phyloP scores from a whole-genome alignment of 1,139 yeast species.

The Lodderomyces parapsilosis region DNA sequence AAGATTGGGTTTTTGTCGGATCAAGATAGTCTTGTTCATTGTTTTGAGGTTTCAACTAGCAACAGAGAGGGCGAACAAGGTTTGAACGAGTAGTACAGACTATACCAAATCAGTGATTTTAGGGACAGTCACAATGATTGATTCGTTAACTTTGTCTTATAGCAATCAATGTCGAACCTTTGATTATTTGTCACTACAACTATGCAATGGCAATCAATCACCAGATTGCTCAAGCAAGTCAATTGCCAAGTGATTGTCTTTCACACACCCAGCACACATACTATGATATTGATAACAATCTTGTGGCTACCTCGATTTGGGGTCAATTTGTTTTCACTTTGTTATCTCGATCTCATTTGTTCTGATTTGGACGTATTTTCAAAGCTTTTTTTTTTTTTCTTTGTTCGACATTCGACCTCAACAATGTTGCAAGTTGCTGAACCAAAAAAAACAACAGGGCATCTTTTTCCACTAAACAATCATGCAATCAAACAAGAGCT shows the following conservation, averaged over 20 bases:
- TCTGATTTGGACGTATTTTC: not conserved
- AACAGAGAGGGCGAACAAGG: not conserved
- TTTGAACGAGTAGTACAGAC: not conserved
- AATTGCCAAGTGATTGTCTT: not conserved
- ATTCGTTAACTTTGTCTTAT: no score
- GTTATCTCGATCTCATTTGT: constrained; percentile 3
- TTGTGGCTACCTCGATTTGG: no score
- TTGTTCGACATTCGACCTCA: constrained; percentile 5
- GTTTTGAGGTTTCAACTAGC: not conserved
- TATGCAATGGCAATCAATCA: not conserved
- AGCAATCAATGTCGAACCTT: not conserved
- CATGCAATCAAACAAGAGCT: not conserved
- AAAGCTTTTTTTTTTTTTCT: not conserved
- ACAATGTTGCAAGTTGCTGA: not conserved
- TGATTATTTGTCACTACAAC: not conserved
- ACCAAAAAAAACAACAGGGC: not conserved
- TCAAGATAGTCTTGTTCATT: not conserved
- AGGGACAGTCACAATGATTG: not conserved
- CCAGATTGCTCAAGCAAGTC: not conserved
- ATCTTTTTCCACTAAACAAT: not conserved
- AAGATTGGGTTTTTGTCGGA: not conserved
- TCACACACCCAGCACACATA: no score
- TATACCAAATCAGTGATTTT: no score
- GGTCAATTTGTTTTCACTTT: no score
- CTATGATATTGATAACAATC: no score